A percentile compares a stretch with the other conserved stretches of the same genome.
Conservation (phyloP, 2,329 filamentous ascomycete genomes). For the Colletotrichum neosansevieriae region DNA sequence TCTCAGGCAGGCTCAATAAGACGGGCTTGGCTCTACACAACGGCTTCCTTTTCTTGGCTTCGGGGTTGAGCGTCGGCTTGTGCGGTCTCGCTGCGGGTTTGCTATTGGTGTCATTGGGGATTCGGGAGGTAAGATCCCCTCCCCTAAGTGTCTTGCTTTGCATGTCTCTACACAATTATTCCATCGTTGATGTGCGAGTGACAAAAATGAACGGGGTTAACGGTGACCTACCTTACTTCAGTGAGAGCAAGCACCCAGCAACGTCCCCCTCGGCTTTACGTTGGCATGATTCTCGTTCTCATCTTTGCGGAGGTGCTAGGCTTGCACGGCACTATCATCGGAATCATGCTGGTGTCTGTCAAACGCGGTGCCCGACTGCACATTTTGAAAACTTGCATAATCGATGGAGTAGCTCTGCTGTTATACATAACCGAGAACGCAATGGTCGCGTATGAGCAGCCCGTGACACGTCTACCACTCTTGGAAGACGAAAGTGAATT, state of each 20-base stretch:
- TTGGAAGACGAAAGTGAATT: neutral
- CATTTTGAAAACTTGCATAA: neutral
- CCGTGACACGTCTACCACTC: neutral
- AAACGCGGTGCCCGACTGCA: slow-evolving; percentile 33
- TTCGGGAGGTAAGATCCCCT: slow-evolving; percentile 52
- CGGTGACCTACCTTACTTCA: slow-evolving; percentile 31
- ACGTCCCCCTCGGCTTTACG: slow-evolving; percentile 59
- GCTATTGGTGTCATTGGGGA: slow-evolving; percentile 61
- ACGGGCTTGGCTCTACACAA: slow-evolving; percentile 58
- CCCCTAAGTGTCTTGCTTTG: neutral
- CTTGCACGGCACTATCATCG: slow-evolving; percentile 61
- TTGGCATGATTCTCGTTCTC: slow-evolving; percentile 61
- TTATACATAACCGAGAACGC: no score
- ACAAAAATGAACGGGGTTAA: neutral
- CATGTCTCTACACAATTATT: no score
- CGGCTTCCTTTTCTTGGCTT: slow-evolving; percentile 58
- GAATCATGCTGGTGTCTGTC: slow-evolving; percentile 64
- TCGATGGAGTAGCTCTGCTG: no score
- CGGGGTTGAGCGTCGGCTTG: slow-evolving; percentile 57
- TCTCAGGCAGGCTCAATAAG: slow-evolving; percentile 51
- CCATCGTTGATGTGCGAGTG: neutral
- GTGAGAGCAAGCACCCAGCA: slow-evolving; percentile 61
- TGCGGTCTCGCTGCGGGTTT: slow-evolving; percentile 59
- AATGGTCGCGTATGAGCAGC: no score
- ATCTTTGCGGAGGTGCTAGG: slow-evolving; percentile 61